Conservation (phyloP, 306 rosid genomes). For the Arachis stenosperma region DNA sequence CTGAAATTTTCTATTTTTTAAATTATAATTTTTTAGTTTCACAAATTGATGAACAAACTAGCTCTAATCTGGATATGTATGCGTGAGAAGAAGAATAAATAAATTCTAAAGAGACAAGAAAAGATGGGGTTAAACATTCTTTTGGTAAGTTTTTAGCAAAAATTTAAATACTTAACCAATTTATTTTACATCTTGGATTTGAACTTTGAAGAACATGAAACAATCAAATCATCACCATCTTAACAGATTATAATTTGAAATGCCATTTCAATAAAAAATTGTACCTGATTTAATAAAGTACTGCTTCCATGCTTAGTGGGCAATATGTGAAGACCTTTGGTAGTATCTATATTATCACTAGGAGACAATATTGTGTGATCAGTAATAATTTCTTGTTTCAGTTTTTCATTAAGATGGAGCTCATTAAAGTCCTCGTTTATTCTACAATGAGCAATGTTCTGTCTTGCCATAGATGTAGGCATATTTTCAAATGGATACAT, state of each 20-base stretch:
- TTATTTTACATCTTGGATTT: slow-evolving; percentile 11
- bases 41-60: too few species aligned
- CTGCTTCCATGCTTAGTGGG: slow-evolving; percentile 52
- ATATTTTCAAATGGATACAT: slow-evolving; percentile 72
- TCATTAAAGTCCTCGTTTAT: slow-evolving; percentile 54
- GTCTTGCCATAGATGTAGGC: slow-evolving; percentile 65
- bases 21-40: too few species aligned
- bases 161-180: slow-evolving; percentile 13
- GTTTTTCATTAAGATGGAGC: slow-evolving; percentile 54
- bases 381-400: slow-evolving; percentile 52
- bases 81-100: background rate
- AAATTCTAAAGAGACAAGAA: background rate
- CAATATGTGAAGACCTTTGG: slow-evolving; percentile 48
- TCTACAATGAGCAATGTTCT: slow-evolving; percentile 43
- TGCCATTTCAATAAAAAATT: slow-evolving; percentile 47
- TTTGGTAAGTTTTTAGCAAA: background rate
- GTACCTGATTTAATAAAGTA: slow-evolving; percentile 57
- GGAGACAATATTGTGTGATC: slow-evolving; percentile 49
- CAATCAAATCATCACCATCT: slow-evolving; percentile 37
- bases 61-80: too few species aligned
- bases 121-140: background rate
- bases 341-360: slow-evolving; percentile 48
- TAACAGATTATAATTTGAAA: slow-evolving; percentile 29
- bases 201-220: slow-evolving; percentile 41
- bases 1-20: too few species aligned